Evolutionary conservation across 257 asterid genomes (phyloP).

Genomic region (Thymus mandschuricus): DNA sequence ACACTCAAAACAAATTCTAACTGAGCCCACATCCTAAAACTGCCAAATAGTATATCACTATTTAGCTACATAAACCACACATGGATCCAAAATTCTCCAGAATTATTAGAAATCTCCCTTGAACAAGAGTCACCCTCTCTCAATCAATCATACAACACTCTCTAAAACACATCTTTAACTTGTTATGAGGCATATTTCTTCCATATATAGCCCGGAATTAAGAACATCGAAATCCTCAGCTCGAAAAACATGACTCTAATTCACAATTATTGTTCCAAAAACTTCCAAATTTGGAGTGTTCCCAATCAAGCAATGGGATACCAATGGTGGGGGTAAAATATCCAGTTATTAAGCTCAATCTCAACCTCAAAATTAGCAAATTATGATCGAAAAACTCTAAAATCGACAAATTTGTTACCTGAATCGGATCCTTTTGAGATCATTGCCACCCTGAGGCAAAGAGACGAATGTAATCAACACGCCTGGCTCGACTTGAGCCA

Average conservation of each 20-base stretch:
- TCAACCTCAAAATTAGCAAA: not conserved
- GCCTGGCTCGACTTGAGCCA: slow-evolving; percentile 98
- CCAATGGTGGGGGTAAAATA: not conserved
- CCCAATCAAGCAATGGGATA: not conserved
- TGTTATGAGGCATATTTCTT: not conserved
- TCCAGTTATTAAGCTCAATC: not conserved
- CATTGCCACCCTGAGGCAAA: slow-evolving; percentile 85
- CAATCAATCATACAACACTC: not conserved
- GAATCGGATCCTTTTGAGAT: slow-evolving; percentile 87
- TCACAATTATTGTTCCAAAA: not conserved
- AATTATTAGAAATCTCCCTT: not conserved
- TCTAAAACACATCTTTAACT: not conserved
- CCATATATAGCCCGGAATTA: not conserved
- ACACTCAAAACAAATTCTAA: slow-evolving; percentile 27
- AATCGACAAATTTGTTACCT: slow-evolving; percentile 48
- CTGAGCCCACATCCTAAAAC: slow-evolving; percentile 29
- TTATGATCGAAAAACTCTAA: not conserved
- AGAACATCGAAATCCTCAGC: not conserved
- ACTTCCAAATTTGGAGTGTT: not conserved
- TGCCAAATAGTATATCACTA: slow-evolving; percentile 27
- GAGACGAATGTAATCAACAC: slow-evolving; percentile 88
- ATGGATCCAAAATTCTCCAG: slow-evolving; percentile 12
- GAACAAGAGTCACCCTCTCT: too few species aligned
- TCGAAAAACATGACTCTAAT: not conserved
- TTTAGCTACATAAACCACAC: not conserved